Conservation (phyloP, 257 asterid species). For the Fraxinus excelsior region DNA sequence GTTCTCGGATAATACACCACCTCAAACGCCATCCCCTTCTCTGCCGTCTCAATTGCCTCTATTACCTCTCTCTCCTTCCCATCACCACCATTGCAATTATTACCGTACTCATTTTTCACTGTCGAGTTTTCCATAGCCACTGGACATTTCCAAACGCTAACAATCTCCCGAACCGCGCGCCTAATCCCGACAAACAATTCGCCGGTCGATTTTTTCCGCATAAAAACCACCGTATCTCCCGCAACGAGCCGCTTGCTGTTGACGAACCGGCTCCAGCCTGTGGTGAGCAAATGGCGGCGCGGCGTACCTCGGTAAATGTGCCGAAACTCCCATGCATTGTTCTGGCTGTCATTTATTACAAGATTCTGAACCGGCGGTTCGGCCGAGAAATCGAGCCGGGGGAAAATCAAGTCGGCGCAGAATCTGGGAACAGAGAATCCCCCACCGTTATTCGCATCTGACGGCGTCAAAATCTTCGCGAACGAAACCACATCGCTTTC, state of each 20-base stretch:
- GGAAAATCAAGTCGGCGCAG: conserved; percentile 64
- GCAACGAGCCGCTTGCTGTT: conserved; percentile 56
- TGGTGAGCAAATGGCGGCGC: conserved; percentile 67
- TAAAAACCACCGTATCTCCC: conserved; percentile 61
- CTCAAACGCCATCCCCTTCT: conserved; percentile 52
- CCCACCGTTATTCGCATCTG: conserved; percentile 80
- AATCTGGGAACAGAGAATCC: conserved; percentile 70
- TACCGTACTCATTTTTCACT: neutral
- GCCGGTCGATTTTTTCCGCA: conserved; percentile 30
- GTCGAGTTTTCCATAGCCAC: neutral
- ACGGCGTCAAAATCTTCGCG: conserved; percentile 55
- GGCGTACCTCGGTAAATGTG: conserved; percentile 76
- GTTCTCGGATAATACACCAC: conserved; percentile 51
- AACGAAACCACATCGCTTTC: conserved; percentile 40
- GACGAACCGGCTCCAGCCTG: conserved; percentile 76
- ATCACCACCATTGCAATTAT: neutral
- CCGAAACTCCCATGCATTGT: conserved; percentile 48
- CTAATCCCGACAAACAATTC: conserved; percentile 59
- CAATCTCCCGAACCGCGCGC: conserved; percentile 20
- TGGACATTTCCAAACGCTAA: neutral
- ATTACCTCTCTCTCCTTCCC: neutral
- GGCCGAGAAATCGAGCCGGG: conserved; percentile 40
- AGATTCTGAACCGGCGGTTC: conserved; percentile 65
- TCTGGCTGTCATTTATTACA: conserved; percentile 32
- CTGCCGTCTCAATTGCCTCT: neutral